These are phyloP conservation scores for Rutstroemia sp. DNA, from an alignment of 2,329 filamentous ascomycete genomes.

Conservation along the genomic window DNA sequence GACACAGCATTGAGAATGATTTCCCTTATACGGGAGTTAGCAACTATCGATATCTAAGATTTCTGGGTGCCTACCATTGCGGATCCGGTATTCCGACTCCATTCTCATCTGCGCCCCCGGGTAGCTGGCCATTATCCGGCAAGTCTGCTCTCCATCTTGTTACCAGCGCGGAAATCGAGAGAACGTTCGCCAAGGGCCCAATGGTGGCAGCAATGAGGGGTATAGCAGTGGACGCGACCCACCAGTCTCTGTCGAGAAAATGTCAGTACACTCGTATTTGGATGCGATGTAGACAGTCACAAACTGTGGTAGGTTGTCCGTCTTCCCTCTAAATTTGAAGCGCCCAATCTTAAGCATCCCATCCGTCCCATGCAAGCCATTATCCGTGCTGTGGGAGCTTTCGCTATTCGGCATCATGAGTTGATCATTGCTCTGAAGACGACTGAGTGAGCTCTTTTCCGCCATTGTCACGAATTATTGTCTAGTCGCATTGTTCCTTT, in stretches of 20 bases:
- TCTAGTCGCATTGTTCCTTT: neutral
- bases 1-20: conserved; percentile 57
- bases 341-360: conserved; percentile 22
- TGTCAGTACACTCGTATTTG: neutral
- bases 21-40: conserved; percentile 34
- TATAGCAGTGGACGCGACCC: conserved; percentile 36
- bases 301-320: conserved; percentile 30
- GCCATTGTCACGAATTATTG: neutral
- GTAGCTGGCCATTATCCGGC: conserved; percentile 37
- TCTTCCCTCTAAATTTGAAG: conserved; percentile 28
- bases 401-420: neutral
- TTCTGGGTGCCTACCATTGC: conserved; percentile 39
- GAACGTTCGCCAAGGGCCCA: conserved; percentile 63
- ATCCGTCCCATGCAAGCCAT: conserved; percentile 7
- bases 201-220: conserved; percentile 59
- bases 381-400: neutral
- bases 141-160: conserved; percentile 51
- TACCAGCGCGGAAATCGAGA: conserved; percentile 60
- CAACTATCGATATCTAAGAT: neutral
- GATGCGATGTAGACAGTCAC: conserved; percentile 2
- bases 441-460: neutral
- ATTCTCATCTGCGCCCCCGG: conserved; percentile 38
- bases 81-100: conserved; percentile 52
- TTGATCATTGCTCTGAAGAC: neutral
- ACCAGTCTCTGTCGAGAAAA: conserved; percentile 29